Evolutionary conservation across 345 rosid species (phyloP).

Genomic region (Salix exigua): DNA sequence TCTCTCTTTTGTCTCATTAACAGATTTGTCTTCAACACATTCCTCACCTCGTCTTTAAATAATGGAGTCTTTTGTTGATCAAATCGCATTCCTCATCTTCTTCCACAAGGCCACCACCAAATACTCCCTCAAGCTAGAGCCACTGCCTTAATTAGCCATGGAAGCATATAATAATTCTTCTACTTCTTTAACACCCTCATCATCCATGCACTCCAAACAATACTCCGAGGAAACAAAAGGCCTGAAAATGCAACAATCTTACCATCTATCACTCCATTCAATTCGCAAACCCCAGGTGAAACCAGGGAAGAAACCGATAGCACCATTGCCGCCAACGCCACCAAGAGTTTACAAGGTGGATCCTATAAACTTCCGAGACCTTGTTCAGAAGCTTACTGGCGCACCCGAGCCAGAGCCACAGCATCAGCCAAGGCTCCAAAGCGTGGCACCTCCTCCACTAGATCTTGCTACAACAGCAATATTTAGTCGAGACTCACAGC

Average conservation of each 20-base stretch:
- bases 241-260: constrained; percentile 15
- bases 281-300: constrained; percentile 50
- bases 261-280: constrained; percentile 47
- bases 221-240: constrained; percentile 10
- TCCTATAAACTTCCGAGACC: constrained; percentile 63
- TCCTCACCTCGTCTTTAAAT: background rate
- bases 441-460: constrained; percentile 47
- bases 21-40: background rate
- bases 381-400: constrained; percentile 83
- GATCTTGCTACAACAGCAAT: constrained; percentile 4
- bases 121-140: too few species aligned
- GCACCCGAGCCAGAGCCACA: constrained; percentile 17
- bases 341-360: constrained; percentile 78
- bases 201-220: background rate
- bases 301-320: constrained; percentile 59
- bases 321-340: constrained; percentile 57
- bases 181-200: constrained; percentile 29
- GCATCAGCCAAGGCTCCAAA: constrained; percentile 31
- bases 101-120: background rate
- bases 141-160: constrained; percentile 11
- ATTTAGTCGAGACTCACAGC: background rate
- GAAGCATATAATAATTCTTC: constrained; percentile 25
- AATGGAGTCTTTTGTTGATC: background rate
- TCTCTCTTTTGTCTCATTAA: background rate
- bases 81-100: background rate